Base-by-base conservation (phyloP, 352 stramenopile species). In the Phytophthora hibernalis region DNA sequence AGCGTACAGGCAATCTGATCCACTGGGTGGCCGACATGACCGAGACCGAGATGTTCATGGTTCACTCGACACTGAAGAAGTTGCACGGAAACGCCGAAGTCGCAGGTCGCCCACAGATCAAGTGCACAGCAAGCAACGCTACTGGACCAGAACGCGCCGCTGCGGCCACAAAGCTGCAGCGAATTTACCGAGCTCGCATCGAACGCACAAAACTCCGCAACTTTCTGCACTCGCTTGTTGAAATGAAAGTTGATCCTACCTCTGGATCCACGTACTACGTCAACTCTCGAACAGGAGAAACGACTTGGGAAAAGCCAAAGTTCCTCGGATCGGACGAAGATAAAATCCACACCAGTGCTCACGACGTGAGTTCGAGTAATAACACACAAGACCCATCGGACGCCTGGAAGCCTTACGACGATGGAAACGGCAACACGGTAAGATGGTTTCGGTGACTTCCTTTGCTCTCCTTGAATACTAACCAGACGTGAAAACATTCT, bases 161-260 rank as follows among this genome's bases (percentile, higher is more conserved):
- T 1, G 82, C 83, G 0, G 83, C 77, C n/a, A 83, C 63, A 21
- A 90, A 87, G 22, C 68, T 92, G 24, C 83, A 92, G 45, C 82
- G 82, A 10, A 90, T 90, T 40, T 92, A 91, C 49, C 80, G 83
- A 43, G 82, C 82, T 13, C 72, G 82, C 10, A 86, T 92, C 26
- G 82, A 77, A 40, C 78, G 82, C 35, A 76, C 79, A 21, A 90
- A 90, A 48, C 89, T 91, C 54, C 79, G 73, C 16, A 35, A 48
- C 7, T 84, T 89, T 26, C 67, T 92, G 12, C 72, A 70, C 22
- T 87, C 82, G 4, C 68, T 91, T 20, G 83, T 91, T 8, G 72
- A 89, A 26, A 79, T 72, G 50, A 73, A 80, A 35, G 28, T 89
- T 21, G 85, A 93, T 15, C 38, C 65, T 15, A 33, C 48, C 1